Evolutionary conservation across 129 eudicot species (phyloP), one percentile per base, ranked within the genome.

Genomic region (Pittosporum tobira): DNA sequence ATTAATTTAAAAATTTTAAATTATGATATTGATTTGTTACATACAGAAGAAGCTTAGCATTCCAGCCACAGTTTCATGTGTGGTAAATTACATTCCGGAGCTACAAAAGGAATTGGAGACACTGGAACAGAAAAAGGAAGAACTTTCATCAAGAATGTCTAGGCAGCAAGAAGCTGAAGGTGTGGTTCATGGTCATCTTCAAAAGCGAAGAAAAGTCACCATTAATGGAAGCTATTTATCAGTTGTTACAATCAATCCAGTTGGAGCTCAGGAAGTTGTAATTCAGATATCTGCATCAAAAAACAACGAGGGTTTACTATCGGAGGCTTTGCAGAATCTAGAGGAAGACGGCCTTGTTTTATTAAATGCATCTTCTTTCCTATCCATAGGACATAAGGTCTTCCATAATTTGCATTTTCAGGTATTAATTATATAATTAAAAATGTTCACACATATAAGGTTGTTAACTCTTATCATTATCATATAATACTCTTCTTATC

Each of bases 31-130:
- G 4, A 22, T 23, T 2, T 14, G 12, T 52, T 24, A 22, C 44
- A 31, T 44, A 23, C 85, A 83, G 96, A 83, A 77, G 62, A 87
- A 83, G 42, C 29, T 87, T 57, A 87, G 96, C 67, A 88, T 84
- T 45, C 96, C 96, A 1, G 63, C 72, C 3, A 88, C 87, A 49
- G 81, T 88, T 0, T 72, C 84, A 18, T 68, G 80, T 6, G 94
- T 71, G 30, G 64, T 88, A 4, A 77, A 83, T 58, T 83, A 87
- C 79, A 87, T 87, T 68, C 96, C 94, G 0, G 85, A 78, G 58
- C 75, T 84, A 60, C 84, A 70, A 66, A 84, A 73, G 57, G 94
- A 88, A 69, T 77, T 84, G 53, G 82, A 73, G 51, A 51, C 45
- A 34, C 64, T 88, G 6, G 30, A 5, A 13, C 67, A 69, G 8